phyloP scores from a whole-genome alignment of 345 rosid species.

The Zanthoxylum bungeanum region DNA sequence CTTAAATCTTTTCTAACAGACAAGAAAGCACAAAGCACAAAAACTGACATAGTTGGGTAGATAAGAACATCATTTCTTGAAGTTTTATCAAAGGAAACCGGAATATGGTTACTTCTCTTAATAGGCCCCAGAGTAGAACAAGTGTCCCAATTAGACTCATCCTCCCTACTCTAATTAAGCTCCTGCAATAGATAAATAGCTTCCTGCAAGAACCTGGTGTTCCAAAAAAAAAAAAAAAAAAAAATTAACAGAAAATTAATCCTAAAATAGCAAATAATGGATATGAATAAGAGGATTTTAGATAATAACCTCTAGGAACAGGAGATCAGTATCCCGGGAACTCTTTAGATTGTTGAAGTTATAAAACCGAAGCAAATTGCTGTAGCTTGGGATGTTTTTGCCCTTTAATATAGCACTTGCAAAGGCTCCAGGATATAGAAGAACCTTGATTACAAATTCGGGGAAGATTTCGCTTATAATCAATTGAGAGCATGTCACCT shows the following conservation, averaged over 20 bases:
- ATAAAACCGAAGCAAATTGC: slow-evolving; percentile 37
- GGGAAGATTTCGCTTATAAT: slow-evolving; percentile 53
- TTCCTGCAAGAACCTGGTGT: slow-evolving; percentile 69
- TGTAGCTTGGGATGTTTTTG: slow-evolving; percentile 32
- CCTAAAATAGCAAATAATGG: too few species aligned
- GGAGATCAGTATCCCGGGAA: slow-evolving; percentile 36
- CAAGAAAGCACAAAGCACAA: slow-evolving; percentile 49
- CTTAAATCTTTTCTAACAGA: slow-evolving; percentile 66
- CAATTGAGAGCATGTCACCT: slow-evolving; percentile 61
- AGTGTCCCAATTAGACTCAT: slow-evolving; percentile 65
- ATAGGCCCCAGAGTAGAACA: slow-evolving; percentile 62
- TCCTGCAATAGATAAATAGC: slow-evolving; percentile 69
- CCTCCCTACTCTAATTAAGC: slow-evolving; percentile 52
- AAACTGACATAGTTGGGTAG: slow-evolving; percentile 44
- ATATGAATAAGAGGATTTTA: too few species aligned
- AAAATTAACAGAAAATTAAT: too few species aligned
- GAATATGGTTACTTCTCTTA: too few species aligned
- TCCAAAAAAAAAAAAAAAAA: background rate
- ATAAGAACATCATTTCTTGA: slow-evolving; percentile 23
- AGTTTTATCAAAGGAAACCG: slow-evolving; percentile 9
- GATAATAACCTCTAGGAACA: slow-evolving; percentile 58
- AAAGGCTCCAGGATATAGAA: slow-evolving; percentile 76
- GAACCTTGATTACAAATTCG: slow-evolving; percentile 43
- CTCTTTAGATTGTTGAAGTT: slow-evolving; percentile 23
- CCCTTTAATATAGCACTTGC: slow-evolving; percentile 37